Percentiles rank a stretch among this genome's conserved stretches.
Conservation (phyloP, 805 yeast genomes). For the Priceomyces carsonii region DNA sequence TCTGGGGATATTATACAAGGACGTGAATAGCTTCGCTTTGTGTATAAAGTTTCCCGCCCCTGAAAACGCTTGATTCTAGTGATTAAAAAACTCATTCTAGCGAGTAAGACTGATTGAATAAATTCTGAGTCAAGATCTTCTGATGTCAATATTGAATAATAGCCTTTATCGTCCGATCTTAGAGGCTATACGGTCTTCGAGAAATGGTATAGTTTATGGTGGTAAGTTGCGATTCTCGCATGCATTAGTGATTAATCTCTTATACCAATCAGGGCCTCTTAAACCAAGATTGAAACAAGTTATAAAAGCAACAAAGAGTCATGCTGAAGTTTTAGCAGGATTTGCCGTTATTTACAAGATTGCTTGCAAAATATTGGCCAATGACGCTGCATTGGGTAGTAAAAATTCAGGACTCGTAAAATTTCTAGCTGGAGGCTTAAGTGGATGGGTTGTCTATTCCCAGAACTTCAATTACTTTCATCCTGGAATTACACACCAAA, state of each 20-base stretch:
- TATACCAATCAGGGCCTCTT: conserved; percentile 54
- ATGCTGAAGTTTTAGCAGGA: conserved; percentile 54
- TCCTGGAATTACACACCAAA: conserved; percentile 64
- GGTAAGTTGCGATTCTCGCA: conserved; percentile 63
- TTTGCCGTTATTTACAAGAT: conserved; percentile 57
- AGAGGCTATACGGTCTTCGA: conserved; percentile 36
- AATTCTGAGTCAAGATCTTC: no score
- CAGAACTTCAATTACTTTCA: conserved; percentile 45
- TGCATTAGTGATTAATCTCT: conserved; percentile 59
- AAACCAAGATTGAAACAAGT: conserved; percentile 47
- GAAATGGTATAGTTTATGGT: conserved; percentile 59
- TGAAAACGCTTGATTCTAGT: no score
- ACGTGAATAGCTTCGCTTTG: no score
- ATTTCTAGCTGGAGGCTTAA: conserved; percentile 41
- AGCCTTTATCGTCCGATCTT: conserved; percentile 33
- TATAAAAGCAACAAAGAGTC: conserved; percentile 53
- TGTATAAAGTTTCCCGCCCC: no score
- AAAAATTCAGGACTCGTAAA: conserved; percentile 26
- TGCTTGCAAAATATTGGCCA: conserved; percentile 27
- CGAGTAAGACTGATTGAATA: no score
- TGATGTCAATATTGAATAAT: conserved; percentile 22
- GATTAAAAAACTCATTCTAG: no score
- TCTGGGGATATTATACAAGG: no score
- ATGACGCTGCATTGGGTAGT: conserved; percentile 35
- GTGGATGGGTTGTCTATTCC: conserved; percentile 45